Evolutionary conservation across 495 filamentous ascomycete genomes (phyloP).

Genomic region (Penicillium paradoxum): DNA sequence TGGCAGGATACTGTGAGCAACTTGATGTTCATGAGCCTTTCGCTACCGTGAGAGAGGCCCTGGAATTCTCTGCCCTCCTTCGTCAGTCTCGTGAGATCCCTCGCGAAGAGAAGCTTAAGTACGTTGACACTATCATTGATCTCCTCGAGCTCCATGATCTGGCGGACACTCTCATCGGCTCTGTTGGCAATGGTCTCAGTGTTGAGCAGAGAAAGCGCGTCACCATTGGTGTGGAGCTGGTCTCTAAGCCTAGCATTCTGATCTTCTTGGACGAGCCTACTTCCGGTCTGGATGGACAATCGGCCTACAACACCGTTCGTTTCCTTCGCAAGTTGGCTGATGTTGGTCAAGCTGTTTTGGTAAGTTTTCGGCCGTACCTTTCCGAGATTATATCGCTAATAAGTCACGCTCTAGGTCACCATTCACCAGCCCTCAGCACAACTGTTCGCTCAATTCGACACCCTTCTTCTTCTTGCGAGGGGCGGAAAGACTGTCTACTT

Average conservation of each 20-base stretch:
- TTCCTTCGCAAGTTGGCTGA: slow-evolving; percentile 62
- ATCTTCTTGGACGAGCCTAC: slow-evolving; percentile 79
- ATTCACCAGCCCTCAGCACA: slow-evolving; percentile 73
- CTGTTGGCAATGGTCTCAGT: slow-evolving; percentile 47
- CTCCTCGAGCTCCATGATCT: slow-evolving; percentile 54
- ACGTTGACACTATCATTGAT: slow-evolving; percentile 54
- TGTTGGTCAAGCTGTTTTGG: slow-evolving; percentile 63
- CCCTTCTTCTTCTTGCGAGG: slow-evolving; percentile 59
- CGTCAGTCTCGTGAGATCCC: slow-evolving; percentile 51
- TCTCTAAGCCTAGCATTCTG: slow-evolving; percentile 58
- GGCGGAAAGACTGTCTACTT: slow-evolving; percentile 72
- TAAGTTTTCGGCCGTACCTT: neutral
- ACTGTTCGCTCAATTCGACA: slow-evolving; percentile 70
- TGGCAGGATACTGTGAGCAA: slow-evolving; percentile 55
- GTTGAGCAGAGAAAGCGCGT: slow-evolving; percentile 60
- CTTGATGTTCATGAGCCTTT: slow-evolving; percentile 56
- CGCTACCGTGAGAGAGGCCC: slow-evolving; percentile 56
- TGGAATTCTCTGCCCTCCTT: slow-evolving; percentile 55
- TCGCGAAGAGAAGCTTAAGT: slow-evolving; percentile 52
- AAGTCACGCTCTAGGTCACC: slow-evolving; percentile 36
- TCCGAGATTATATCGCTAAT: neutral
- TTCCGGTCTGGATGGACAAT: slow-evolving; percentile 59
- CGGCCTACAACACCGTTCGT: slow-evolving; percentile 59
- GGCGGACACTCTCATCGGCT: slow-evolving; percentile 50
- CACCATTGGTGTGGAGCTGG: slow-evolving; percentile 65